Percentiles rank a stretch among this genome's conserved stretches.
Evolutionary conservation across 331 rosid species (phyloP).

Genomic region (Erythrophleum ivorense): DNA sequence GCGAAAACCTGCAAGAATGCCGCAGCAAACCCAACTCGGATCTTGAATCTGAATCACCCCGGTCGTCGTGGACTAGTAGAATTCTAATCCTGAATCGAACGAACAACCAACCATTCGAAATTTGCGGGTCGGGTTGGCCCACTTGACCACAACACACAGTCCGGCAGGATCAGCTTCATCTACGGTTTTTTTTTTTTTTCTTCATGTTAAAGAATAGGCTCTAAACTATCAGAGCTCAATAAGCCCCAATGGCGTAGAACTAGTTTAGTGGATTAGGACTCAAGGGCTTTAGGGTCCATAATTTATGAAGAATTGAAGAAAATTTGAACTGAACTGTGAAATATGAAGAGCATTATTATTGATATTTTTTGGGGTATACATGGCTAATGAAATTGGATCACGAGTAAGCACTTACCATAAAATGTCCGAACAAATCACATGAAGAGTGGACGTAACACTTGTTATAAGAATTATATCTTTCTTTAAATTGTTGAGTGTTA

Average conservation of each 20-base stretch:
- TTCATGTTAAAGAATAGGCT: neutral
- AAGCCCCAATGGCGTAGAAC: neutral
- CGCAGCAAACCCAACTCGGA: slow-evolving; percentile 3
- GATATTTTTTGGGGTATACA: too few species aligned
- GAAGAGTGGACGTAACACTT: too few species aligned
- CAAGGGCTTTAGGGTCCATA: neutral
- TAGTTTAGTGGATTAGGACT: neutral
- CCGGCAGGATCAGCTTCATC: neutral
- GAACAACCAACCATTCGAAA: neutral
- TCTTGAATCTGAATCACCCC: slow-evolving; percentile 32
- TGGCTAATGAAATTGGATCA: neutral
- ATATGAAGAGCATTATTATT: too few species aligned
- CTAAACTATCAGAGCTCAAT: neutral
- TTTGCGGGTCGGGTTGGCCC: neutral
- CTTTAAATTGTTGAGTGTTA: neutral
- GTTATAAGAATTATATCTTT: too few species aligned
- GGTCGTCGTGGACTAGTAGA: neutral
- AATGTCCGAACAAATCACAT: too few species aligned
- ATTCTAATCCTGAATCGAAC: neutral
- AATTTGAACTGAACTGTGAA: neutral
- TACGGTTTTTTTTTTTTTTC: neutral
- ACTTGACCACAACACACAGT: neutral
- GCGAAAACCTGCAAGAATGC: neutral
- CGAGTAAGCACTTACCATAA: too few species aligned
- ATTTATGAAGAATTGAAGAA: neutral